Conservation (phyloP, 129 eudicot genomes). For the Chrysanthemum seticuspe region DNA sequence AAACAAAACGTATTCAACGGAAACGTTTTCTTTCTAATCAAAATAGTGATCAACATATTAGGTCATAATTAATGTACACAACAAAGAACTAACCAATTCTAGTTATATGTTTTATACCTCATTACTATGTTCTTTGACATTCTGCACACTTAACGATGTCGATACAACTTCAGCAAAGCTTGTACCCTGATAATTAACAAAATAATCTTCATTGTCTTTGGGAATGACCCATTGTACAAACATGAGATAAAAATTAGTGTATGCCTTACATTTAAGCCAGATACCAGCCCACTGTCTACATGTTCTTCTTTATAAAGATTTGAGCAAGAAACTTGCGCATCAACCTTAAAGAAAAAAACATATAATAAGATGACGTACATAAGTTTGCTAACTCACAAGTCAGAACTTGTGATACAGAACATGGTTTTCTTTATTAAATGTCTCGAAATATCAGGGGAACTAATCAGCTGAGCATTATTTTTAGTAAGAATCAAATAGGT, state of each 20-base stretch:
- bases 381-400: constrained; percentile 8
- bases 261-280: constrained; percentile 11
- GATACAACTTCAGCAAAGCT: constrained; percentile 13
- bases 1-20: constrained; percentile 33
- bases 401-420: not conserved
- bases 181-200: constrained; percentile 26
- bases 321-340: constrained; percentile 27
- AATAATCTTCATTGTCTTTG: not conserved
- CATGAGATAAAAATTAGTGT: not conserved
- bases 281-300: constrained; percentile 1
- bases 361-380: not conserved
- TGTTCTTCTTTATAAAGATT: constrained; percentile 13
- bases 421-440: not conserved
- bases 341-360: constrained; percentile 26
- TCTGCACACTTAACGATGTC: constrained; percentile 5
- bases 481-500: not conserved
- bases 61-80: constrained; percentile 13
- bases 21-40: constrained; percentile 19
- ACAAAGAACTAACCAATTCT: not conserved
- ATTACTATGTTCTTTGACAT: constrained; percentile 1
- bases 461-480: not conserved
- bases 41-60: constrained; percentile 11
- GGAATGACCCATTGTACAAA: constrained; percentile 2
- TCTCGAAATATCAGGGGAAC: constrained; percentile 5
- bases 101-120: constrained; percentile 18